A percentile compares a stretch with the other conserved stretches of the same genome.
These are phyloP conservation scores for Saksenaea oblongispora DNA, from an alignment of 371 early-diverging fungal genomes.

Conservation along the genomic window DNA sequence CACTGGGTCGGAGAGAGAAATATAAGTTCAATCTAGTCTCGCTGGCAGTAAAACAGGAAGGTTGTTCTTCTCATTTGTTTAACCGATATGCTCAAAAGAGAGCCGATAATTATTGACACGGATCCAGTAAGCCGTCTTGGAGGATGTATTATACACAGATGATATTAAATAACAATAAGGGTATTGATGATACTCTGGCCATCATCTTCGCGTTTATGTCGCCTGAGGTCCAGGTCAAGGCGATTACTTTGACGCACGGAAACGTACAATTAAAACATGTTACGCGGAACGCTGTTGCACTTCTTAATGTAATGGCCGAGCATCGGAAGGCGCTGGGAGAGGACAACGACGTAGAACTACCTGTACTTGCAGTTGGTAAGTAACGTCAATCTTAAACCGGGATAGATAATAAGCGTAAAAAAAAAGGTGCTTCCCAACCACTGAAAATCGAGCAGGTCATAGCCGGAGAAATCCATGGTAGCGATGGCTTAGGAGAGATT, in stretches of 20 bases:
- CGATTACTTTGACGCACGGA: conserved; percentile 56
- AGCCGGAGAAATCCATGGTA: conserved; percentile 53
- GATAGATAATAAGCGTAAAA: not conserved
- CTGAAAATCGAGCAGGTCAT: conserved; percentile 25
- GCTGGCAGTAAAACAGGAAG: not conserved
- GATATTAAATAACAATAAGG: conserved; percentile 9
- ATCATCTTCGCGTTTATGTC: conserved; percentile 48
- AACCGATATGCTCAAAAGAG: not conserved
- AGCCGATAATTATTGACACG: conserved; percentile 27
- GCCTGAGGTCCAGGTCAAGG: conserved; percentile 47
- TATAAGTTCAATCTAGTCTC: no score
- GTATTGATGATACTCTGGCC: conserved; percentile 60
- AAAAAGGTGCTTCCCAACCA: conserved; percentile 42
- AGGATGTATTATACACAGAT: not conserved
- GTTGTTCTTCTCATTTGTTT: not conserved
- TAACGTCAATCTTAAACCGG: not conserved
- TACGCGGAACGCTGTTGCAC: conserved; percentile 26
- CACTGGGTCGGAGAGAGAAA: no score
- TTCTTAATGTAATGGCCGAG: conserved; percentile 35
- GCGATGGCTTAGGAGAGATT: conserved; percentile 52
- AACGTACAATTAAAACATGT: conserved; percentile 38
- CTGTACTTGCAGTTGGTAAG: conserved; percentile 52
- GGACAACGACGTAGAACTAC: conserved; percentile 26
- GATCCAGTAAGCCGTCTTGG: conserved; percentile 22
- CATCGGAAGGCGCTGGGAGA: conserved; percentile 26